Percentiles rank a stretch among this genome's conserved stretches.
Conservation (phyloP, 78 protist species). For the Mastigamoeba balamuthi region DNA sequence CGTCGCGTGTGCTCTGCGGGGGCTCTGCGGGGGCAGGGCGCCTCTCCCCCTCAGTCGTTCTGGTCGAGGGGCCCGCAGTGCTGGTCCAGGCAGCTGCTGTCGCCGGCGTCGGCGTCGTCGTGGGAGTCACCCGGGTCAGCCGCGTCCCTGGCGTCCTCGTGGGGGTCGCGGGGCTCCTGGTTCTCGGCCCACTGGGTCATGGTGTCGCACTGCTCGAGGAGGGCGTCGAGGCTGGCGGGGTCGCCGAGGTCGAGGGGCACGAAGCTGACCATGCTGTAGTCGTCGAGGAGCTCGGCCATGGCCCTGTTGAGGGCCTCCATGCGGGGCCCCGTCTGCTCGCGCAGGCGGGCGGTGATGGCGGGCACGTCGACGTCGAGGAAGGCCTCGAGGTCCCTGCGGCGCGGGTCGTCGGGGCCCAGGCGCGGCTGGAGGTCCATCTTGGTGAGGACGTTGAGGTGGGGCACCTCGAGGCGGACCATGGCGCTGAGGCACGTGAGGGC, state of each 20-base stretch:
- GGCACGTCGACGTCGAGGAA: conserved; percentile 28
- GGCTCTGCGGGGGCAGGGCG: too few species aligned
- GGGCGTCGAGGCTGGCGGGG: background rate
- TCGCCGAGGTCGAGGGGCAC: conserved; percentile 60
- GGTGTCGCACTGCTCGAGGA: too few species aligned
- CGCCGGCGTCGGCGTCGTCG: too few species aligned
- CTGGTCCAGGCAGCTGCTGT: too few species aligned
- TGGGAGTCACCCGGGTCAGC: too few species aligned
- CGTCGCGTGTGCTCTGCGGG: too few species aligned
- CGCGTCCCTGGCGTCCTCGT: too few species aligned
- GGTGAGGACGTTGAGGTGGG: conserved; percentile 85
- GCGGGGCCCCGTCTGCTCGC: conserved; percentile 14
- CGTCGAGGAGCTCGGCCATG: conserved; percentile 49
- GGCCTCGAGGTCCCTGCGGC: conserved; percentile 22
- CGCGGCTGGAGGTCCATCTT: conserved; percentile 74
- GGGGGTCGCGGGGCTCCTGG: too few species aligned
- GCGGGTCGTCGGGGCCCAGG: background rate
- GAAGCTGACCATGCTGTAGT: conserved; percentile 67
- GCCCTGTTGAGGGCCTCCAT: conserved; percentile 29
- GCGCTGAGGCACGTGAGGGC: conserved; percentile 67
- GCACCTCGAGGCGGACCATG: conserved; percentile 87
- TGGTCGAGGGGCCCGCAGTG: too few species aligned
- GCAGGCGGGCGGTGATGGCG: conserved; percentile 2
- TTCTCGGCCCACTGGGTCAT: too few species aligned
- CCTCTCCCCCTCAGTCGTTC: too few species aligned